Base-by-base conservation (phyloP, 1,284 basidiomycete species). In the Erythrobasidium hasegawianum region DNA sequence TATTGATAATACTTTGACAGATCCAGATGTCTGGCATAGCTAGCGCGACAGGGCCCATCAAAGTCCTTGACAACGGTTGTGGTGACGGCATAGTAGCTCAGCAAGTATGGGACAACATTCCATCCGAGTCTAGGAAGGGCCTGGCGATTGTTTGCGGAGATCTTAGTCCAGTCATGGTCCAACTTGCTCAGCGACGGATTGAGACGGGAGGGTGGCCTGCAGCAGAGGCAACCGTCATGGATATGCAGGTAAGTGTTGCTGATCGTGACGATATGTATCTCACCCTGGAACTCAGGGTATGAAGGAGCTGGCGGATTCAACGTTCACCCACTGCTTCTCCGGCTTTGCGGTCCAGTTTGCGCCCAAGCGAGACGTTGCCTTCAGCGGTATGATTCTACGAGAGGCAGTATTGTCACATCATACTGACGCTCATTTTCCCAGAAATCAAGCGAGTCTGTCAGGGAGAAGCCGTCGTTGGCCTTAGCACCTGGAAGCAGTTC, bases 61-160 rank as follows among this genome's bases (percentile, higher is more conserved):
- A 24, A 18, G 24, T 61, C 13, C 59, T 61, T 10, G 59, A 60
- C n/a, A 60, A 60, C 38, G 59, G 47, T n/a, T 53, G 29, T 27
- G 50, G 59, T 1, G 38, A 49, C 33, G 59, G 45, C 13, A 29
- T 55, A 3, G 11, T 61, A 11, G 54, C 52, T 33, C 33, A 33
- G 33, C 33, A 33, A 33, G 33, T 33, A 33, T 33, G 33, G 33
- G 33, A 33, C 33, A 33, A 33, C 33, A 4, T 47, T 14, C 14
- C 22, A 8, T 4, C 4, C 5, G 45, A 18, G 16, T 18, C 45
- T 24, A 47, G 22, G 45, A 24, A 47, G 14, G 49, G 43, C 54
- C 5, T 61, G 13, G 38, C 4, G 16, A 40, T 61, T 24, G 22
- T 54, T 26, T 61, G 59, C 26, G 52, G 45, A 3, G 59, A 61